Evolutionary conservation across 2,329 filamentous ascomycete species (phyloP), one percentile per base, ranked within the genome.

Genomic region (Botrytis sinoallii): DNA sequence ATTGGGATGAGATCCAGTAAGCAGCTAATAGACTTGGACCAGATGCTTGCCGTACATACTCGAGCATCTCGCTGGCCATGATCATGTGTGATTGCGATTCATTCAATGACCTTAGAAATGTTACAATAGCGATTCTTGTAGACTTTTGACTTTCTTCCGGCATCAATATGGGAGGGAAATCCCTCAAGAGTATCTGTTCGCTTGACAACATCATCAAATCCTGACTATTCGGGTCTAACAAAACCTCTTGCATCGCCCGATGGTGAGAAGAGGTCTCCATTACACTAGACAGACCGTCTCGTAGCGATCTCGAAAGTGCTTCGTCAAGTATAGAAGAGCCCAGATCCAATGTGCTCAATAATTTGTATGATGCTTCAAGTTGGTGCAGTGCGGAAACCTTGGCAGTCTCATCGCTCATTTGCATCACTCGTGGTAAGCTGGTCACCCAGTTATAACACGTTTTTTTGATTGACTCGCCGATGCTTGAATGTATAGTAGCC

Each of bases 401-500:
- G 42, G 87, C 85, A n/a, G 86, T 86, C 77, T 97, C 94, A 78
- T 98, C 94, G 77, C 90, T 92, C 14, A 90, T 89, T 81, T 95
- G 93, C 90, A 98, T 95, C 22, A 93, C 83, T 25, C 94, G 88
- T 8, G 95, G 91, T 29, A 99, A 87, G 59, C 93, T 91, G 3
- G 89, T 89, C 38, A 95, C 88, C 94, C 95, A 98, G 70, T 90
- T 90, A 81, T 95, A 92, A 0, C 97, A 86, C 0, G 89, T 91
- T 42, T 86, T 88, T 77, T 93, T 93, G 40, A 95, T 84, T 4
- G 88, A 84, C 35, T 92, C 89, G 5, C 87, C 84, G 2, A 95
- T 85, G 67, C 88, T 84, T 2, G 86, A 83, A 77, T 94, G 90
- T 18, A 90, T 88, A 57, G 84, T 86, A 9, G 91, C 84, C 40